phyloP scores from a whole-genome alignment of 805 yeast genomes.

The Lachancea thermotolerans region DNA sequence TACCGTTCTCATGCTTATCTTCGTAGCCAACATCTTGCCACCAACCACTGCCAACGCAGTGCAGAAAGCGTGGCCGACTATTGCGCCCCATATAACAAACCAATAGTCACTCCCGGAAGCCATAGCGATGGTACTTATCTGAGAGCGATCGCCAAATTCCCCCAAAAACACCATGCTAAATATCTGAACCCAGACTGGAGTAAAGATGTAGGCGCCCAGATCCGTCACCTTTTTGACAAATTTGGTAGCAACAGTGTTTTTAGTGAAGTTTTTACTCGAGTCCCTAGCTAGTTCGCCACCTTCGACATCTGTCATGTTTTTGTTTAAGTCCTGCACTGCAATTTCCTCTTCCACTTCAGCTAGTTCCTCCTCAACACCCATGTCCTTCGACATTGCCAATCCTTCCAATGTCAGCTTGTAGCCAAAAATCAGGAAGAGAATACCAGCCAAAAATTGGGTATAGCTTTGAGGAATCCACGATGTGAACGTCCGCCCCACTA shows the following conservation, averaged over 20 bases:
- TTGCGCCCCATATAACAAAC: slow-evolving; percentile 83
- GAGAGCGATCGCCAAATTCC: slow-evolving; percentile 99
- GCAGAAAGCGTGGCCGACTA: slow-evolving; percentile 82
- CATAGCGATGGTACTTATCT: slow-evolving; percentile 96
- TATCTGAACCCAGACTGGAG: slow-evolving; percentile 91
- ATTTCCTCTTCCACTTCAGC: slow-evolving; percentile 96
- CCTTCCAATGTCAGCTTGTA: slow-evolving; percentile 73
- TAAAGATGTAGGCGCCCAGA: slow-evolving; percentile 56
- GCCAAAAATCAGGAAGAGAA: slow-evolving; percentile 79
- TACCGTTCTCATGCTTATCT: slow-evolving; percentile 84
- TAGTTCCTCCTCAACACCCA: slow-evolving; percentile 90
- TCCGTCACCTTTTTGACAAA: slow-evolving; percentile 38
- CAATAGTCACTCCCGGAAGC: slow-evolving; percentile 94
- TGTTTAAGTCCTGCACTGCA: slow-evolving; percentile 51
- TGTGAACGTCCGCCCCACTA: slow-evolving; percentile 89
- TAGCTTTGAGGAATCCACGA: slow-evolving; percentile 68
- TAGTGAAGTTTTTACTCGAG: slow-evolving; percentile 3
- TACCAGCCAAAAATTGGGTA: slow-evolving; percentile 77
- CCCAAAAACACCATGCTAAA: slow-evolving; percentile 94
- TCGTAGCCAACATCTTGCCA: slow-evolving; percentile 83
- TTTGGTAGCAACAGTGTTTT: slow-evolving; percentile 12
- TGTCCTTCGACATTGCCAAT: slow-evolving; percentile 64
- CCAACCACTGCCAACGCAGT: slow-evolving; percentile 89
- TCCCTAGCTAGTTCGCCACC: slow-evolving; percentile 32
- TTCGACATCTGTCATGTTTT: slow-evolving; percentile 51